Conservation (phyloP, 2,329 filamentous ascomycete species). For the Pyricularia grisea region DNA sequence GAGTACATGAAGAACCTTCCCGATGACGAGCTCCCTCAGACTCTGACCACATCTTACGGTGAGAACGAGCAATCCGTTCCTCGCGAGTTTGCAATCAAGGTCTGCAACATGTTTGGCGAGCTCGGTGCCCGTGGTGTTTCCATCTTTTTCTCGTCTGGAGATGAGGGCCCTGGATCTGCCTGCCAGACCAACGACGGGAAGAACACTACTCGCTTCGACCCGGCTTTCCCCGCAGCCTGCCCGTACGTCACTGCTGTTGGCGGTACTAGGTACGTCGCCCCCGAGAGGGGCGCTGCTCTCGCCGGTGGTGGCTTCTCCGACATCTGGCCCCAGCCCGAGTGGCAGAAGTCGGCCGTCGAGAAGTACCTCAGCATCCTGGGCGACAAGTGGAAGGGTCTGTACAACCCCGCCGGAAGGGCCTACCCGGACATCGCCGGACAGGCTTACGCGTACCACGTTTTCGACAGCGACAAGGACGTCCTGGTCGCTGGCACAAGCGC, state of each 20-base stretch:
- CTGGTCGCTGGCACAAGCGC: conserved; percentile 36
- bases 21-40: conserved; percentile 38
- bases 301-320: conserved; percentile 43
- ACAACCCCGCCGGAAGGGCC: conserved; percentile 34
- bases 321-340: conserved; percentile 33
- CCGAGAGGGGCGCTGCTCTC: conserved; percentile 31
- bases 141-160: conserved; percentile 40
- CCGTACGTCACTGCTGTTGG: conserved; percentile 60
- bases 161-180: conserved; percentile 35
- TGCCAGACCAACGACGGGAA: conserved; percentile 52
- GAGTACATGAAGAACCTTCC: conserved; percentile 35
- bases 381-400: conserved; percentile 28
- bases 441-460: conserved; percentile 43
- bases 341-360: conserved; percentile 31
- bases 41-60: conserved; percentile 50
- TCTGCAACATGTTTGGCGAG: conserved; percentile 43
- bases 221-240: conserved; percentile 56
- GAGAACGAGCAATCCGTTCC: conserved; percentile 48
- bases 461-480: conserved; percentile 16
- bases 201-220: conserved; percentile 44
- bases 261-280: conserved; percentile 33
- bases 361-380: conserved; percentile 23
- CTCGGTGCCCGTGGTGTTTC: conserved; percentile 42
- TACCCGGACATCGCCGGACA: conserved; percentile 44
- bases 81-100: conserved; percentile 35